Percentiles rank a stretch among this genome's conserved stretches.
Conservation (phyloP, 495 filamentous ascomycete species). For the Podospora appendiculata region DNA sequence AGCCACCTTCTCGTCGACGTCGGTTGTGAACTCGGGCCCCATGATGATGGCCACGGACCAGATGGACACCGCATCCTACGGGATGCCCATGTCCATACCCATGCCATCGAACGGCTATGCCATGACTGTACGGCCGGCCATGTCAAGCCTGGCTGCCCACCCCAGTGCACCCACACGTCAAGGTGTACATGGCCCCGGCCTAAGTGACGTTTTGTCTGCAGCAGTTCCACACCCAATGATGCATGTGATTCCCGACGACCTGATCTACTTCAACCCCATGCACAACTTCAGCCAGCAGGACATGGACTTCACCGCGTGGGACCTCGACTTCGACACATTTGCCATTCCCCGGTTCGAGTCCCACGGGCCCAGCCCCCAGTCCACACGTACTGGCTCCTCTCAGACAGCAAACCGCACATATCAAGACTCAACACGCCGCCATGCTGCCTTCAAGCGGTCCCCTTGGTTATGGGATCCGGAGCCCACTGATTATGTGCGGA, state of each 20-base stretch:
- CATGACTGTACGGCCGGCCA: too few relatives aligned
- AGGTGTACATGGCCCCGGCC: background rate
- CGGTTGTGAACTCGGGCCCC: too few relatives aligned
- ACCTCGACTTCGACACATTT: conserved; percentile 11
- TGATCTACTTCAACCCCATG: conserved; percentile 6
- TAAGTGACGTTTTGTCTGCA: background rate
- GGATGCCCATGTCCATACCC: too few relatives aligned
- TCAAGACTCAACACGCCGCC: conserved; percentile 7
- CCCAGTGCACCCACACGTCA: too few relatives aligned
- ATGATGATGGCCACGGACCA: too few relatives aligned
- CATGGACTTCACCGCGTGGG: conserved; percentile 15
- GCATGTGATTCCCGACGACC: conserved; percentile 5
- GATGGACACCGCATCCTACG: too few relatives aligned
- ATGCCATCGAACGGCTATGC: too few relatives aligned
- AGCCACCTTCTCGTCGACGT: too few relatives aligned
- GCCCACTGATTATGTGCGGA: conserved; percentile 12
- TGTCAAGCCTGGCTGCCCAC: too few relatives aligned
- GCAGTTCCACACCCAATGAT: background rate
- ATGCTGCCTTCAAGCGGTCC: conserved; percentile 16
- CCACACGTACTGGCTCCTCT: conserved; percentile 1
- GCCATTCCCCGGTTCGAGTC: conserved; percentile 10
- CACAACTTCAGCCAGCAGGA: conserved; percentile 11
- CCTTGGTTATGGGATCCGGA: conserved; percentile 18
- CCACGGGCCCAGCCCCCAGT: conserved; percentile 10
- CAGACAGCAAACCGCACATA: background rate